Evolutionary conservation across 345 rosid species (phyloP).

Genomic region (Acer negundo): DNA sequence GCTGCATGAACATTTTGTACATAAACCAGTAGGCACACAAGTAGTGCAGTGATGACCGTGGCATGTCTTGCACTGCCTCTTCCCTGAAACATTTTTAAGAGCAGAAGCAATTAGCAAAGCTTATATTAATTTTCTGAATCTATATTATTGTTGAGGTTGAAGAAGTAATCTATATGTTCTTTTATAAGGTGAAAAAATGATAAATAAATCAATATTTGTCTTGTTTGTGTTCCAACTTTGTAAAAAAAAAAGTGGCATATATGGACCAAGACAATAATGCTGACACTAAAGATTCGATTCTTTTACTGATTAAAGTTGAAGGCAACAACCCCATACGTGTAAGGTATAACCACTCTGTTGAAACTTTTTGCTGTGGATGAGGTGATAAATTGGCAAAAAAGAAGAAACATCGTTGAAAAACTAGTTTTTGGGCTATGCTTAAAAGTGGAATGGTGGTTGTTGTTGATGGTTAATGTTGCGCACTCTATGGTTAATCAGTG

Average conservation of each 20-base stretch:
- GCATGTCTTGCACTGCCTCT: slow-evolving; percentile 45
- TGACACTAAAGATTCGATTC: not conserved
- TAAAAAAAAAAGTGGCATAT: not conserved
- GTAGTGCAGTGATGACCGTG: not conserved
- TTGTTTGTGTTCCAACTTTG: not conserved
- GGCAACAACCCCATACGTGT: not conserved
- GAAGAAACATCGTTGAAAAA: no score
- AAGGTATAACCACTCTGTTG: not conserved
- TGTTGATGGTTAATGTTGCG: no score
- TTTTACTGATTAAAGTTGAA: not conserved
- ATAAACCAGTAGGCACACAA: slow-evolving; percentile 24
- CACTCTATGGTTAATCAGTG: no score
- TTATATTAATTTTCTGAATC: no score
- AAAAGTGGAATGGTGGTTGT: no score
- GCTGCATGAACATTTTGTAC: slow-evolving; percentile 32
- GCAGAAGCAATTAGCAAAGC: not conserved
- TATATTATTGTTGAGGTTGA: not conserved
- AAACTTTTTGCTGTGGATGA: not conserved
- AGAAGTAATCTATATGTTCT: not conserved
- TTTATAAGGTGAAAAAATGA: not conserved
- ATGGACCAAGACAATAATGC: not conserved
- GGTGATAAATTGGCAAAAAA: no score
- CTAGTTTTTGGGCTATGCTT: no score
- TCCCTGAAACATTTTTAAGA: slow-evolving; percentile 39
- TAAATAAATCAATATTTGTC: not conserved